phyloP scores from a whole-genome alignment of 148 eudicot species.

The Silene latifolia region DNA sequence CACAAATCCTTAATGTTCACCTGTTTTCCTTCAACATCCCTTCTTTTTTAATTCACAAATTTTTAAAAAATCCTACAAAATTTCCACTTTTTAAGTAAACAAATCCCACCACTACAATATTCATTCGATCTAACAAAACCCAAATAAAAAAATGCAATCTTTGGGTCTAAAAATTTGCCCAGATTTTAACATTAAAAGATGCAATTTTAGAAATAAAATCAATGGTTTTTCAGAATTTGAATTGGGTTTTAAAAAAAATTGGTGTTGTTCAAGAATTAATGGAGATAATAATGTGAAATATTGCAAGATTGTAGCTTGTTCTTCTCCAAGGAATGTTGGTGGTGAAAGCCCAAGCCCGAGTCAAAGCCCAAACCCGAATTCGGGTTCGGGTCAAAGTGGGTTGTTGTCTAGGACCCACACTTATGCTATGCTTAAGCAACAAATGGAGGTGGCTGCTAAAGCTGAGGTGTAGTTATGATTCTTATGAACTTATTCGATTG shows the following conservation, averaged over 20 bases:
- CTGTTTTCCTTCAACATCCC: neutral
- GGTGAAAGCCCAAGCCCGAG: constrained; percentile 45
- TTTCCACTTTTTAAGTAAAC: constrained; percentile 4
- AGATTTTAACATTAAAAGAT: constrained; percentile 36
- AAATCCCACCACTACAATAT: neutral
- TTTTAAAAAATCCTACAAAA: neutral
- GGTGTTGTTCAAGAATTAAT: constrained; percentile 19
- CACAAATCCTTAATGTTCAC: constrained; percentile 5
- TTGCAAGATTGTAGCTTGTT: constrained; percentile 54
- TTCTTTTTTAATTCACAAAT: neutral
- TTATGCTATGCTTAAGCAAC: constrained; percentile 83
- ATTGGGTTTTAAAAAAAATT: constrained; percentile 24
- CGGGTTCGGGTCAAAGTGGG: constrained; percentile 17
- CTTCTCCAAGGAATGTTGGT: constrained; percentile 37
- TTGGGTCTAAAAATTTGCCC: constrained; percentile 43
- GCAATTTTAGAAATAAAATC: constrained; percentile 20
- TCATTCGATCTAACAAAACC: neutral
- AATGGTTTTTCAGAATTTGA: constrained; percentile 27
- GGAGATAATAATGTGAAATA: constrained; percentile 20
- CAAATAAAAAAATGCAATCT: constrained; percentile 49
- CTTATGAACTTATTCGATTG: neutral
- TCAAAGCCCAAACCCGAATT: constrained; percentile 29
- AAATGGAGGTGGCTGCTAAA: constrained; percentile 93
- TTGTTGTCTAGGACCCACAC: constrained; percentile 47
- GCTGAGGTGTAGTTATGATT: constrained; percentile 51